phyloP scores from a whole-genome alignment of 2,329 filamentous ascomycete species.

The Aspergillus thermomutatus region DNA sequence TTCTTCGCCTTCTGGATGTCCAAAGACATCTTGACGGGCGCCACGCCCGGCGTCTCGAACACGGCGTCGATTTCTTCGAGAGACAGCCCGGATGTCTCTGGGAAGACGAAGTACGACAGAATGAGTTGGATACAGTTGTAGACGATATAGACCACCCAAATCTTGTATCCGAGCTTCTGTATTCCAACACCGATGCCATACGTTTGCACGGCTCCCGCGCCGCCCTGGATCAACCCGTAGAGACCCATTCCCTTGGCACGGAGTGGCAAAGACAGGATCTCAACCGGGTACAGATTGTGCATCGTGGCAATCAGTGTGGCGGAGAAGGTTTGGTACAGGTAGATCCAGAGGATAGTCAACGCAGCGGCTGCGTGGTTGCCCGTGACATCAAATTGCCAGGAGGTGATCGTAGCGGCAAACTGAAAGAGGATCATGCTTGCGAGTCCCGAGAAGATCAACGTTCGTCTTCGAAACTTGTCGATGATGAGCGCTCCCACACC shows the following conservation, averaged over 20 bases:
- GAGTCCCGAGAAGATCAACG: conserved; percentile 45
- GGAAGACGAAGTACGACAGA: conserved; percentile 50
- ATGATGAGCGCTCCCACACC: conserved; percentile 42
- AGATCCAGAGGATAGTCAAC: conserved; percentile 48
- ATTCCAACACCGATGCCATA: conserved; percentile 50
- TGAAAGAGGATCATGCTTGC: conserved; percentile 45
- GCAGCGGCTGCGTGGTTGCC: conserved; percentile 33
- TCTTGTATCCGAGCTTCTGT: conserved; percentile 48
- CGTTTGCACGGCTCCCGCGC: conserved; percentile 42
- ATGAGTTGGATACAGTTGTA: conserved; percentile 50
- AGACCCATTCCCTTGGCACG: conserved; percentile 47
- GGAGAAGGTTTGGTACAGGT: conserved; percentile 48
- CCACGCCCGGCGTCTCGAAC: conserved; percentile 48
- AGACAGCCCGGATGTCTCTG: conserved; percentile 49
- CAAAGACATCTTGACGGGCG: conserved; percentile 44
- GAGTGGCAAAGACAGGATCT: conserved; percentile 43
- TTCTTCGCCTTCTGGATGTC: conserved; percentile 42
- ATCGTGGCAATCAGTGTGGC: conserved; percentile 47
- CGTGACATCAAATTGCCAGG: conserved; percentile 43
- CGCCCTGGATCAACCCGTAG: conserved; percentile 45
- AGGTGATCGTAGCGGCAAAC: conserved; percentile 46
- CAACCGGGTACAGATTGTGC: conserved; percentile 48
- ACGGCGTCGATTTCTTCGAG: conserved; percentile 59
- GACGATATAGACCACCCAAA: conserved; percentile 50
- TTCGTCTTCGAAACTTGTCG: conserved; percentile 43